Evolutionary conservation across 495 filamentous ascomycete genomes (phyloP).

Genomic region (Rhypophila decipiens): DNA sequence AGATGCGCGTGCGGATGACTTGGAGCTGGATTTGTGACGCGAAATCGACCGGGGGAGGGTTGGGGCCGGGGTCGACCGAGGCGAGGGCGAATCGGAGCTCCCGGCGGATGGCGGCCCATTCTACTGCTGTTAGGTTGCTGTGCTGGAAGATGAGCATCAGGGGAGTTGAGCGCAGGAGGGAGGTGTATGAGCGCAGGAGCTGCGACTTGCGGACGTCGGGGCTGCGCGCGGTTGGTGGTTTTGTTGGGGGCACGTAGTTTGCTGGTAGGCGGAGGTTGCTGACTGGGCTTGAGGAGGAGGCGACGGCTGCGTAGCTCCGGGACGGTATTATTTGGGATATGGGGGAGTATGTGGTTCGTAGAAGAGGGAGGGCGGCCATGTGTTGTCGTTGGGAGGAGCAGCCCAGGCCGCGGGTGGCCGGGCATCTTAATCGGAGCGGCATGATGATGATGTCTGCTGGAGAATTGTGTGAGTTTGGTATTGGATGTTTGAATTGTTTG

Average conservation of each 20-base stretch:
- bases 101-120: constrained; percentile 82
- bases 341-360: constrained; percentile 9
- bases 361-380: constrained; percentile 12
- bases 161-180: constrained; percentile 81
- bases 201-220: constrained; percentile 90
- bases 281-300: constrained; percentile 16
- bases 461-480: background rate
- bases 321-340: constrained; percentile 18
- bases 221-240: constrained; percentile 82
- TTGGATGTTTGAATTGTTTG: background rate
- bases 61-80: constrained; percentile 41
- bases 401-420: constrained; percentile 20
- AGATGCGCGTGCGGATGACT: constrained; percentile 81
- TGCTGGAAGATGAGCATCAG: constrained; percentile 93
- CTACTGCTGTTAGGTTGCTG: constrained; percentile 82
- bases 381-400: constrained; percentile 9
- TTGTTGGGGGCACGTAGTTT: constrained; percentile 58
- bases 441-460: constrained; percentile 8
- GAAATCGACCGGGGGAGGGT: constrained; percentile 16
- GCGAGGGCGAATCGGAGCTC: constrained; percentile 65
- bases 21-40: constrained; percentile 62
- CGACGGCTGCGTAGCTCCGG: constrained; percentile 36
- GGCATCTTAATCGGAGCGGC: constrained; percentile 27
- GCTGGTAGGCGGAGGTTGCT: constrained; percentile 47
- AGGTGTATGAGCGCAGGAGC: constrained; percentile 87